A percentile compares a stretch with the other conserved stretches of the same genome.
Conservation (phyloP, 75 land plant species). For the Picea glauca region DNA sequence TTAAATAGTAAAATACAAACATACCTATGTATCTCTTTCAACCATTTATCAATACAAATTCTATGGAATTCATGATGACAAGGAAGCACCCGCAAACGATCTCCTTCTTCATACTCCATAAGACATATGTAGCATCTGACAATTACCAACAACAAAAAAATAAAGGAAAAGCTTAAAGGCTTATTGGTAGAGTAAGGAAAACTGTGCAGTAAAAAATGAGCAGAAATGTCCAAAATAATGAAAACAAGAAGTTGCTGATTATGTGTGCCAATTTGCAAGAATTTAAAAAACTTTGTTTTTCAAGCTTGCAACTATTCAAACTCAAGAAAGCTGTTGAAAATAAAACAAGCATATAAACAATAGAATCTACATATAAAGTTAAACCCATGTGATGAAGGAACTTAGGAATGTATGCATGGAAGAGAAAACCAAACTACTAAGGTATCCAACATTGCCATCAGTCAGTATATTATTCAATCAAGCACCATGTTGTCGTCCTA, state of each 20-base stretch:
- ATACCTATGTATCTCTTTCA: slow-evolving; percentile 94
- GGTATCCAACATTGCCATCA: background rate
- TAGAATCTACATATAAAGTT: background rate
- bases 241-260: too few species aligned
- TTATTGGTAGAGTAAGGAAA: too few species aligned
- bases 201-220: too few species aligned
- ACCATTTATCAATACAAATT: slow-evolving; percentile 86
- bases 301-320: too few species aligned
- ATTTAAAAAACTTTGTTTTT: too few species aligned
- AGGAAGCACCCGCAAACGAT: slow-evolving; percentile 64
- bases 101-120: slow-evolving; percentile 92
- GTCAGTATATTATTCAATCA: background rate
- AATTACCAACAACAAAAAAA: background rate
- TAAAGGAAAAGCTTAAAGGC: background rate
- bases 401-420: background rate
- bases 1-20: background rate
- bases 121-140: slow-evolving; percentile 89
- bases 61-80: slow-evolving; percentile 90
- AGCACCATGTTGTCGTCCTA: too few species aligned
- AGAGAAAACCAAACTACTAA: background rate
- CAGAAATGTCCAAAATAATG: too few species aligned
- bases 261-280: too few species aligned
- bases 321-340: too few species aligned
- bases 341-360: too few species aligned
- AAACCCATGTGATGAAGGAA: background rate